These are phyloP conservation scores for Bidens hawaiensis DNA, from an alignment of 140 eudicot species.

Conservation along the genomic window DNA sequence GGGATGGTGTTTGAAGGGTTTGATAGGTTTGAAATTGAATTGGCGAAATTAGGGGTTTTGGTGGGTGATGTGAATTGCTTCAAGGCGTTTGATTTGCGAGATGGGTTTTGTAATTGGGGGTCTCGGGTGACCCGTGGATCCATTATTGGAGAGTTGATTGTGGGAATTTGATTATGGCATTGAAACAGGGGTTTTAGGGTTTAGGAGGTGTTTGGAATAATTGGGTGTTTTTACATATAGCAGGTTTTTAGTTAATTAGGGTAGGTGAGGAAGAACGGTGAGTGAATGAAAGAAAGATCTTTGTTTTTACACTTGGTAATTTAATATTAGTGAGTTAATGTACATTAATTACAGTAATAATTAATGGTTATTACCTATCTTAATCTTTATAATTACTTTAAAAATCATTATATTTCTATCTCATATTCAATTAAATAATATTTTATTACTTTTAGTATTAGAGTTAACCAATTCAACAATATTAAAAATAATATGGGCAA, in stretches of 20 bases:
- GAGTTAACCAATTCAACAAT: no score
- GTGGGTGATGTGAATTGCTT: constrained; percentile 22
- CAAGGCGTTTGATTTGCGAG: constrained; percentile 27
- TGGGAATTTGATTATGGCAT: constrained; percentile 16
- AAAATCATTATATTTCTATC: no score
- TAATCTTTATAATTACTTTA: no score
- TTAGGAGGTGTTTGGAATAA: constrained; percentile 14
- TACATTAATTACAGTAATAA: no score
- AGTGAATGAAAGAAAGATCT: background rate
- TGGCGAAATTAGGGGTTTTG: constrained; percentile 27
- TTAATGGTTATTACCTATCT: no score
- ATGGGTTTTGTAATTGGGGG: constrained; percentile 22
- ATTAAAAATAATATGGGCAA: no score
- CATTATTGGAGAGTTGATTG: constrained; percentile 1
- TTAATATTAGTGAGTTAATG: no score
- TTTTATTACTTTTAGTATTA: no score
- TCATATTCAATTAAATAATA: no score
- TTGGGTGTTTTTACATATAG: no score
- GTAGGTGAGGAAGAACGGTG: no score
- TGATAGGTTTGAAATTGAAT: constrained; percentile 60
- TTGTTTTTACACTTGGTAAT: background rate
- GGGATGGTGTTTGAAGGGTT: constrained; percentile 71
- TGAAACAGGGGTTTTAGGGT: constrained; percentile 28
- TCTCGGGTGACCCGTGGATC: constrained; percentile 24
- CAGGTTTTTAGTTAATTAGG: no score